These are phyloP conservation scores for Raddia guianensis DNA, from an alignment of 176 grass and related monocot species.

Conservation along the genomic window DNA sequence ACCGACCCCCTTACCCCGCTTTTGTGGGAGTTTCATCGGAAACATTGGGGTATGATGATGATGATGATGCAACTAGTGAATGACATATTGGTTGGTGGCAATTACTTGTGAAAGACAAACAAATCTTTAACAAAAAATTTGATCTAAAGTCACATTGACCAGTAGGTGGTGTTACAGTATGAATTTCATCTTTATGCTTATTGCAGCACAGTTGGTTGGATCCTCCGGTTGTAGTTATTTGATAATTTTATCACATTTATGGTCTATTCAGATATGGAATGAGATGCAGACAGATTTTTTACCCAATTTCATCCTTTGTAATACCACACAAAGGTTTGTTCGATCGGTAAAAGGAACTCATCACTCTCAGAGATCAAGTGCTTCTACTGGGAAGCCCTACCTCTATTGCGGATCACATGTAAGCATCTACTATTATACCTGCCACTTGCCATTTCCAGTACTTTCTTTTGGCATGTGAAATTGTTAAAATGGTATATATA, in stretches of 20 bases:
- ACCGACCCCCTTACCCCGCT: too few species aligned
- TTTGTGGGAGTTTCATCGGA: too few species aligned
- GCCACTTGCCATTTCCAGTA: background rate
- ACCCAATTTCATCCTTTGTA: slow-evolving; percentile 94
- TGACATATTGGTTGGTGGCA: slow-evolving; percentile 30
- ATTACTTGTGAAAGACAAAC: slow-evolving; percentile 21
- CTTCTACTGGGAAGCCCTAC: slow-evolving; percentile 71
- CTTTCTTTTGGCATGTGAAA: background rate
- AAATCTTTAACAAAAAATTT: background rate
- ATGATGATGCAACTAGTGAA: background rate
- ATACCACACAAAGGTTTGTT: slow-evolving; percentile 96
- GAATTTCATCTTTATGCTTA: slow-evolving; percentile 34
- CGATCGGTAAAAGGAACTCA: slow-evolving; percentile 71
- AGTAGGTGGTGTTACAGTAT: background rate
- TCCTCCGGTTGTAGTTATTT: slow-evolving; percentile 19
- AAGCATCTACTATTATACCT: slow-evolving; percentile 38
- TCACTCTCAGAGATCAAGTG: slow-evolving; percentile 63
- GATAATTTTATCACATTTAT: slow-evolving; percentile 34
- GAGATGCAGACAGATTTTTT: slow-evolving; percentile 99
- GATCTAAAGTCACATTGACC: slow-evolving; percentile 25
- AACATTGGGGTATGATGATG: too few species aligned
- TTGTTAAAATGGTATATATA: slow-evolving; percentile 1
- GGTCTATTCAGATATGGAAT: slow-evolving; percentile 76
- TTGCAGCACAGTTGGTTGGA: slow-evolving; percentile 21
- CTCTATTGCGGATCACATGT: slow-evolving; percentile 94